Base-by-base conservation (phyloP, 352 stramenopile genomes). In the Phytophthora vignae region DNA sequence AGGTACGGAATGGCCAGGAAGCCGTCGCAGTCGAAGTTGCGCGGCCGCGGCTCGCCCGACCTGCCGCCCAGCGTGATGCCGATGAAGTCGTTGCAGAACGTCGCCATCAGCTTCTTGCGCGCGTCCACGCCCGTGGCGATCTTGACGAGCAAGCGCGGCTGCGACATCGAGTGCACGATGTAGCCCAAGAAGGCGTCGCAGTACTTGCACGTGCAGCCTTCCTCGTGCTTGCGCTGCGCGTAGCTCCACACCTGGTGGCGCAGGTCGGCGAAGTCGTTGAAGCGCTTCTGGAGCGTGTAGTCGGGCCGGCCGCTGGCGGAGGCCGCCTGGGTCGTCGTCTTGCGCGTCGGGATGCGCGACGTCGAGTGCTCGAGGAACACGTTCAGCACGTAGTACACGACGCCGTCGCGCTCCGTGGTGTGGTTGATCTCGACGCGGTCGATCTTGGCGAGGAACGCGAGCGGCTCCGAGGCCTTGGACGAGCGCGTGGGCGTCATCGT, bases 271-370 rank as follows among this genome's bases (percentile, higher is more conserved):
- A 88, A 88, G 64, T 86, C 78, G 60, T 75, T 81, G 56, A 86
- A 88, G 2, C 81, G 81, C 42, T 78, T 75, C 60, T 88, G 70
- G 38, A 88, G 33, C 36, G 82, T 69, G 60, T 84, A 86, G 63
- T 88, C 81, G 6, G 81, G 81, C 40, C 67, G 67, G 25, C 52
- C 69, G 33, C 44, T 81, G n/a, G 31, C 31, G 31, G 65, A 33
- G 3, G 65, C 22, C 2, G 60, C 42, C 56, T 85, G 64, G 25
- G 25, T 29, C 38, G 58, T 29, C 31, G 56, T 73, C 74, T 86
- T 82, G 75, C 81, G 81, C n/a, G 79, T 87, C 50, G 81, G 85
- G 58, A 93, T 89, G 49, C 83, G 83, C 22, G 70, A 88, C 62
- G 83, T 79, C 38, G 68, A 70, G 59, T 82, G 79, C 68, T 90